These are phyloP conservation scores for Arthrobotrys musiformis DNA, from an alignment of 2,329 filamentous ascomycete species.

Conservation along the genomic window DNA sequence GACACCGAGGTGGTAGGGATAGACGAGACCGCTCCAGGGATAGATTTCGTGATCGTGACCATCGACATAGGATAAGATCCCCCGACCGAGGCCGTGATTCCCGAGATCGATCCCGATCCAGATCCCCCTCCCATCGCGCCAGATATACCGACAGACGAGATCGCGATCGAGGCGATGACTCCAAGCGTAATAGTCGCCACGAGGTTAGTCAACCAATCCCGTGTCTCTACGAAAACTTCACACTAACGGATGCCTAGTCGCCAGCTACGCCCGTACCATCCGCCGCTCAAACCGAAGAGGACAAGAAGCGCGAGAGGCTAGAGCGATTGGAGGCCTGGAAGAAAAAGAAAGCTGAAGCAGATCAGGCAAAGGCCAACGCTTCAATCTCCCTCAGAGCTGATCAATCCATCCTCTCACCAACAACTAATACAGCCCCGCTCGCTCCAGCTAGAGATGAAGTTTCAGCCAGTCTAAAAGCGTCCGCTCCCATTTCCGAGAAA, in stretches of 20 bases:
- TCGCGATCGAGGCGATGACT: conserved; percentile 57
- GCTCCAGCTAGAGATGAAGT: conserved; percentile 38
- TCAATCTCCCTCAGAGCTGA: conserved; percentile 58
- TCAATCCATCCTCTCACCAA: conserved; percentile 56
- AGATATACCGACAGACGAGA: conserved; percentile 56
- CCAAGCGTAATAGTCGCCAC: conserved; percentile 55
- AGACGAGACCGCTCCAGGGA: conserved; percentile 57
- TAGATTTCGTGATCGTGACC: conserved; percentile 58
- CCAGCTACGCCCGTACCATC: conserved; percentile 55
- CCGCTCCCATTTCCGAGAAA: conserved; percentile 58
- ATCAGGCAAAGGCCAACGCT: conserved; percentile 58
- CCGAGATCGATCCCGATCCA: conserved; percentile 53
- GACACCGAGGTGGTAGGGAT: conserved; percentile 57
- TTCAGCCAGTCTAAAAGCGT: conserved; percentile 56
- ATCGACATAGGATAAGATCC: conserved; percentile 56
- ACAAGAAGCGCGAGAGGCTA: conserved; percentile 59
- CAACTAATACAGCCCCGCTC: conserved; percentile 44
- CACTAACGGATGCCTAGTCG: conserved; percentile 40
- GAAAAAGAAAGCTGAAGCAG: conserved; percentile 59
- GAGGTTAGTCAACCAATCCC: conserved; percentile 46
- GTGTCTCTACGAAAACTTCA: background rate
- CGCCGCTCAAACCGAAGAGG: conserved; percentile 57
- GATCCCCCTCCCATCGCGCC: conserved; percentile 7
- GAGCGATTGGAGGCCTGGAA: conserved; percentile 60
- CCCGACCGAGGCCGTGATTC: conserved; percentile 54